Base-by-base conservation (phyloP, 805 yeast genomes). In the Sungouiozyma intestinalis region DNA sequence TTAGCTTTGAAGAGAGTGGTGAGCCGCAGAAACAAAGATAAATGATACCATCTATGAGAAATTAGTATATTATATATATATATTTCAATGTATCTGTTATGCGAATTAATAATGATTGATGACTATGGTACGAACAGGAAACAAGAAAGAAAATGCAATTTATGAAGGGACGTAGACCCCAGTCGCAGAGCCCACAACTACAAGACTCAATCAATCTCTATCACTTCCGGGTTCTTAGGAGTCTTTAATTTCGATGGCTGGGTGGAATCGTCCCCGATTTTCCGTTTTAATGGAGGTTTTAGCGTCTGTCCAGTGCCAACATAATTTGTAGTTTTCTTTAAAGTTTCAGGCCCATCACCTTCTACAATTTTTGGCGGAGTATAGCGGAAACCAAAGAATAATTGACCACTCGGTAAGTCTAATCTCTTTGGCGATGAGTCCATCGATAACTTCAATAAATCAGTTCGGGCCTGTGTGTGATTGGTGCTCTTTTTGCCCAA, bases 371-470 rank as follows among this genome's bases (percentile, higher is more conserved):
- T 66, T 19, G 71, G 72, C 3, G 74, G 59, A 0, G 64, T 58
- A 1, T 82, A 74, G 0, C 97, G 97, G 58, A 80, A 92, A 1
- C 99, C 99, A 60, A 92, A 88, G 57, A 92, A 92, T 13, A 92
- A 68, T 60, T 86, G 90, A 18, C 94, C 95, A 33, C 74, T 81
- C 0, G 95, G 94, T 35, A 92, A 65, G 4, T 68, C 63, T 42
- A 92, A 65, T 8, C 87, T 83, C 2, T 77, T 83, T 0, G 95
- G 84, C 4, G 77, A 74, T 0, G 81, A 84, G 40, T 72, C 64
- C 6, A 77, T 65, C 43, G 73, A 74, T 35, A 77, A 67, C 43
- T 69, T 49, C 35, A 64, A 4, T 9, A 40, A 39, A 8, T 43
- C 35, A 11, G 40, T 45, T 5, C 32, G 43, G 9, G 9, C 24